A percentile compares a stretch with the other conserved stretches of the same genome.
Evolutionary conservation across 1,139 yeast genomes (phyloP).

Genomic region (Hemisphaericaspora subhashii): DNA sequence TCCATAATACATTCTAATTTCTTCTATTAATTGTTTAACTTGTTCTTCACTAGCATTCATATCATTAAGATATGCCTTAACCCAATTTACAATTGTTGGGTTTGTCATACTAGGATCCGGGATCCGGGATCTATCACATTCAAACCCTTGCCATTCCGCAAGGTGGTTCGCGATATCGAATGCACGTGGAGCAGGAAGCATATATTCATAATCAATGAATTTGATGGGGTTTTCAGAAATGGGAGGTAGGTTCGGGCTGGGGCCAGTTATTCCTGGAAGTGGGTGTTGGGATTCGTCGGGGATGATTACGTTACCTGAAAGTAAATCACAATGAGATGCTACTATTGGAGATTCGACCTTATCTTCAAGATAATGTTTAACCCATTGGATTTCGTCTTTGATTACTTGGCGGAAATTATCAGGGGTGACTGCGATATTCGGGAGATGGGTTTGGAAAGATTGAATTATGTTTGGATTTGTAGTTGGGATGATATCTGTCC

Average conservation of each 20-base stretch:
- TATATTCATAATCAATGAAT: conserved; percentile 80
- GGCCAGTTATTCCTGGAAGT: neutral
- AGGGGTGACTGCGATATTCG: conserved; percentile 21
- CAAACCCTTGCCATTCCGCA: conserved; percentile 86
- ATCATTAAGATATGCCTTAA: conserved; percentile 46
- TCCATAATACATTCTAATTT: conserved; percentile 65
- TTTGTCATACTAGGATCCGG: conserved; percentile 52
- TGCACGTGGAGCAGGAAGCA: conserved; percentile 78
- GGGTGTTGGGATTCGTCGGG: conserved; percentile 32
- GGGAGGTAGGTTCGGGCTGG: conserved; percentile 21
- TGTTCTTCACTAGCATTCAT: conserved; percentile 24
- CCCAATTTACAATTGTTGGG: conserved; percentile 54
- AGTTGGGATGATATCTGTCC: conserved; percentile 67
- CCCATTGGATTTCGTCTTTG: conserved; percentile 56
- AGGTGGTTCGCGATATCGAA: conserved; percentile 85
- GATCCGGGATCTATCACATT: conserved; percentile 61
- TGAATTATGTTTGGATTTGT: conserved; percentile 41
- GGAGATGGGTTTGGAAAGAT: conserved; percentile 40
- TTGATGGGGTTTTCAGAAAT: conserved; percentile 48
- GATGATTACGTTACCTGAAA: conserved; percentile 70
- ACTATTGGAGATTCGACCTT: conserved; percentile 52
- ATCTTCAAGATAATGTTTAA: conserved; percentile 35
- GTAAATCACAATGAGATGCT: conserved; percentile 68
- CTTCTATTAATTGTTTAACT: conserved; percentile 45
- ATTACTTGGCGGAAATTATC: conserved; percentile 41